These are phyloP conservation scores for Carex arenaria DNA, from an alignment of 202 grass and related monocot species.

Conservation along the genomic window DNA sequence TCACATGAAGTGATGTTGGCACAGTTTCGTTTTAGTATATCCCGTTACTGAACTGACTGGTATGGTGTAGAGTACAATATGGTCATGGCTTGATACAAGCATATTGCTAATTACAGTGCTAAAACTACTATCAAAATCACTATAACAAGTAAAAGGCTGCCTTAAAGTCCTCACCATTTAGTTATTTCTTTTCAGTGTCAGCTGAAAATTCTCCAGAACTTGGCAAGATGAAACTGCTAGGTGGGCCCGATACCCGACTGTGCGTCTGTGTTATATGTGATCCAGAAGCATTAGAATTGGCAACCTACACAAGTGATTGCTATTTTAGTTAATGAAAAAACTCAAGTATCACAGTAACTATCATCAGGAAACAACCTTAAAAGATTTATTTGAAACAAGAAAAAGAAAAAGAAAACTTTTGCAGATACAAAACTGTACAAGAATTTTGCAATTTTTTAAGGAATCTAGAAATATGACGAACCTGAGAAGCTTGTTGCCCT, in stretches of 20 bases:
- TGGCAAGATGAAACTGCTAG: slow-evolving; percentile 32
- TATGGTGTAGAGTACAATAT: background rate
- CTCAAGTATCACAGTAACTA: background rate
- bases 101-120: background rate
- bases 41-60: background rate
- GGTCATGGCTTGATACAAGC: background rate
- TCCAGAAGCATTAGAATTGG: slow-evolving; percentile 44
- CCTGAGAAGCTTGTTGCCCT: slow-evolving; percentile 35
- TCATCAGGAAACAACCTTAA: background rate
- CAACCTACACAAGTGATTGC: slow-evolving; percentile 37
- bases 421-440: background rate
- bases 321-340: background rate
- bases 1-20: background rate
- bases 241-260: slow-evolving; percentile 21
- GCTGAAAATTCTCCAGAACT: slow-evolving; percentile 27
- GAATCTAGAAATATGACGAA: slow-evolving; percentile 8
- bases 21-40: background rate
- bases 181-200: slow-evolving; percentile 10
- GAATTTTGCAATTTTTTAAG: background rate
- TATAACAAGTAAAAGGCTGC: background rate
- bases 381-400: background rate
- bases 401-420: background rate
- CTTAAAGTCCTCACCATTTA: slow-evolving; percentile 5
- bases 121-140: background rate
- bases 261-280: slow-evolving; percentile 30